These are phyloP conservation scores for Pyrus pyrifolia DNA, from an alignment of 306 rosid genomes.

Conservation along the genomic window DNA sequence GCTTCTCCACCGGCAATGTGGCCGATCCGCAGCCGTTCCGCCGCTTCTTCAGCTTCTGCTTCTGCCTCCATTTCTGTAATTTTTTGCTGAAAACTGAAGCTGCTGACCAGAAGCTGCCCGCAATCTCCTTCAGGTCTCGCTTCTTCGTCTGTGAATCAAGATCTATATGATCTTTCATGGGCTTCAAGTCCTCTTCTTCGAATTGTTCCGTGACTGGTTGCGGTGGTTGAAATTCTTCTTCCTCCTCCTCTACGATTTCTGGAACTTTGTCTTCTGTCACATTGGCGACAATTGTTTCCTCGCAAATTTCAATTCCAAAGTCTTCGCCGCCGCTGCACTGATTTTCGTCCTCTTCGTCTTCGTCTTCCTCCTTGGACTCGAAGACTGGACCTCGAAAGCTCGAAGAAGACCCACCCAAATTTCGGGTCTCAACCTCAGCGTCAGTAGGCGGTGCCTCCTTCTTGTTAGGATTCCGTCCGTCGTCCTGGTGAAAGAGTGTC, in stretches of 20 bases:
- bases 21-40: slow-evolving; percentile 66
- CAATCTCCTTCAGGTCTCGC: slow-evolving; percentile 83
- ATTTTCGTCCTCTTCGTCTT: slow-evolving; percentile 21
- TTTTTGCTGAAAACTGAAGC: slow-evolving; percentile 98
- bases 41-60: slow-evolving; percentile 89
- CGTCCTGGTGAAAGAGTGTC: slow-evolving; percentile 62
- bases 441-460: slow-evolving; percentile 31
- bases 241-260: slow-evolving; percentile 62
- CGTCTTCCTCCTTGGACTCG: slow-evolving; percentile 49
- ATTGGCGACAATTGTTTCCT: slow-evolving; percentile 28
- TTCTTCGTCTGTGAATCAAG: slow-evolving; percentile 81
- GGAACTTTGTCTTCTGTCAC: slow-evolving; percentile 53
- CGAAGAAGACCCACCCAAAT: slow-evolving; percentile 36
- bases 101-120: slow-evolving; percentile 95
- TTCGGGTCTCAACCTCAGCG: slow-evolving; percentile 34
- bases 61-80: slow-evolving; percentile 94
- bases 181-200: slow-evolving; percentile 33
- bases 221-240: slow-evolving; percentile 9
- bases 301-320: slow-evolving; percentile 37
- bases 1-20: slow-evolving; percentile 88
- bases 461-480: slow-evolving; percentile 57
- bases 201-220: slow-evolving; percentile 4
- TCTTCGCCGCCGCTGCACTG: not conserved
- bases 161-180: slow-evolving; percentile 90
- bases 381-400: slow-evolving; percentile 46